Base-by-base conservation (phyloP, 495 filamentous ascomycete species). In the Lasiosphaeria hispida region DNA sequence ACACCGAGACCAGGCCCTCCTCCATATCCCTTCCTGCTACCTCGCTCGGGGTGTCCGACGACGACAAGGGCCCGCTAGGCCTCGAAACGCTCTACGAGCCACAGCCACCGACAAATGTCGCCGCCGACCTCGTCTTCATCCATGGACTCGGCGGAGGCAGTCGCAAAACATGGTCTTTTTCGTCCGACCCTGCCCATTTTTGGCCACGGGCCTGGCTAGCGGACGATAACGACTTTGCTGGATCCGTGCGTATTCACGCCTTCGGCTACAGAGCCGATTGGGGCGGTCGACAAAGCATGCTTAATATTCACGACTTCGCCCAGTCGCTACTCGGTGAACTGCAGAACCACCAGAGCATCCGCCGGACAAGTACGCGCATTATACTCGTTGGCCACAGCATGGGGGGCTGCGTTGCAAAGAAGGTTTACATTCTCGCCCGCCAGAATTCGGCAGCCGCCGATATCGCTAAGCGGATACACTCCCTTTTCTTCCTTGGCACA, bases 391-490 rank as follows among this genome's bases (percentile, higher is more conserved):
- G 75, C 7, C 81, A 84, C 64, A 76, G 71, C 58, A 81, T 82
- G 80, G 81, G 81, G 18, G 80, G 80, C 1, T 65, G 77, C 33
- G 76, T 85, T 13, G 74, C 77, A 13, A 85, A 85, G 58, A 79
- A 68, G 54, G 63, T 65, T 1, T 74, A 66, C 58, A 67, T 72
- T 42, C 61, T 72, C 4, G 61, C 68, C 14, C 55, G 61, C 2
- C 58, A 69, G 41, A 63, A 71, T 41, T 57, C 62, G 19, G 54
- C 52, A 2, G 72, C 62, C 11, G 48, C 62, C 7, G 55, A 65
- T 11, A 11, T 79, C 3, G 69, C 64, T 4, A 41, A 44, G 0
- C 68, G 76, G 15, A 44, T 83, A 15, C 71, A 74, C 10, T 65
- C 71, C 1, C 74, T 84, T 1, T 74, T 75, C 57, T 85, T 84